A percentile compares a stretch with the other conserved stretches of the same genome.
Evolutionary conservation across 495 filamentous ascomycete species (phyloP).

Genomic region (Lasiosphaeria hispida): DNA sequence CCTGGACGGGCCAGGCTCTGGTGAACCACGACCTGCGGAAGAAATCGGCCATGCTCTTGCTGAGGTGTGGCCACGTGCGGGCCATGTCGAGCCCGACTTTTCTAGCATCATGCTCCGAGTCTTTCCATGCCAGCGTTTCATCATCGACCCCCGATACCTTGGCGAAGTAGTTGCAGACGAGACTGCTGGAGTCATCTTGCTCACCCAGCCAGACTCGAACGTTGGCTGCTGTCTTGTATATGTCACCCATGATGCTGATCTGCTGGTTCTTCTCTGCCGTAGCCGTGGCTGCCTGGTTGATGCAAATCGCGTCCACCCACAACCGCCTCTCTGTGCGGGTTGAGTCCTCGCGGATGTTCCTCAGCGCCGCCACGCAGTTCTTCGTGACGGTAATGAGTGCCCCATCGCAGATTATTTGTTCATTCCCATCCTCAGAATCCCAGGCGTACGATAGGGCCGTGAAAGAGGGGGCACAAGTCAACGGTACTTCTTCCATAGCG

Average conservation of each 20-base stretch:
- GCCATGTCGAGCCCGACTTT: not conserved
- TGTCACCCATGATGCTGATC: not conserved
- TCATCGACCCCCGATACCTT: not conserved
- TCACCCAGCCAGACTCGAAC: not conserved
- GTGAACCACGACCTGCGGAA: not conserved
- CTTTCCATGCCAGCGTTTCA: no score
- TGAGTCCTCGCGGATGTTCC: not conserved
- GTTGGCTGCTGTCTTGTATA: not conserved
- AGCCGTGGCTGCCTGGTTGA: not conserved
- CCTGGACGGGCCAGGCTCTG: not conserved
- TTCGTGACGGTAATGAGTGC: not conserved
- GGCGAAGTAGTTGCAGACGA: not conserved
- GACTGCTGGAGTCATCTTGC: not conserved
- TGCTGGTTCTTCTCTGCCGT: not conserved
- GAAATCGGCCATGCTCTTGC: not conserved
- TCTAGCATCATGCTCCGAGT: not conserved
- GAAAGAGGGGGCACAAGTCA: not conserved
- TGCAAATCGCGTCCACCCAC: conserved; percentile 1
- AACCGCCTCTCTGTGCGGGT: not conserved
- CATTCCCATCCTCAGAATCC: not conserved
- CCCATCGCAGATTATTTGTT: not conserved
- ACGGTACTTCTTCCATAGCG: not conserved
- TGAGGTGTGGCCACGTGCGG: not conserved
- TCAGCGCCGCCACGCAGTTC: not conserved
- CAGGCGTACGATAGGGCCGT: not conserved